Percentiles rank a stretch among this genome's conserved stretches.
Conservation (phyloP, 768 basidiomycete species). For the Phanerochaete sordida region DNA sequence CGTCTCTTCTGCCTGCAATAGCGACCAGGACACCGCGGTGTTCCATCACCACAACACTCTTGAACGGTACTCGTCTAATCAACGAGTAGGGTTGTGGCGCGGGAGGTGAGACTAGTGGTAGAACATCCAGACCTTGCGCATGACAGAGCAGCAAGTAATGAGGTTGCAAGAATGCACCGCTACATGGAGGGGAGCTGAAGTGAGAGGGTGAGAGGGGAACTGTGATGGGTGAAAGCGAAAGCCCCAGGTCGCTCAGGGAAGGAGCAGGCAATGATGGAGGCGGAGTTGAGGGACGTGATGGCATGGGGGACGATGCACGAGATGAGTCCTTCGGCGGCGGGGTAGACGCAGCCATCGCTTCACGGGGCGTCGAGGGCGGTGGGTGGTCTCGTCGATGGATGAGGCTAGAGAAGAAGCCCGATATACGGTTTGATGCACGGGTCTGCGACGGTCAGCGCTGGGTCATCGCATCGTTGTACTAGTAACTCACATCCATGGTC, state of each 20-base stretch:
- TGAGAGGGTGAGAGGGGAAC: slow-evolving; percentile 69
- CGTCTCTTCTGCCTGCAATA: slow-evolving; percentile 82
- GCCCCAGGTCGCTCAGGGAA: slow-evolving; percentile 69
- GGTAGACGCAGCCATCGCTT: slow-evolving; percentile 17
- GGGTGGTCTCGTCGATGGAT: slow-evolving; percentile 67
- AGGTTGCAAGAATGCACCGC: slow-evolving; percentile 76
- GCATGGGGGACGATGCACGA: slow-evolving; percentile 52
- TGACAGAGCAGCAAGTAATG: slow-evolving; percentile 84
- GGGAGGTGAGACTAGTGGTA: slow-evolving; percentile 76
- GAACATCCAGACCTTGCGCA: slow-evolving; percentile 79
- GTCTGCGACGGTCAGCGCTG: slow-evolving; percentile 30
- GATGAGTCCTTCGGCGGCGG: slow-evolving; percentile 36
- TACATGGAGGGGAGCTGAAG: slow-evolving; percentile 71
- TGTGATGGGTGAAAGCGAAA: slow-evolving; percentile 66
- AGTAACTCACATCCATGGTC: slow-evolving; percentile 52
- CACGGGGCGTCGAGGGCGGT: slow-evolving; percentile 18
- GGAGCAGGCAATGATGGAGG: slow-evolving; percentile 73
- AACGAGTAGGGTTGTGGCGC: slow-evolving; percentile 76
- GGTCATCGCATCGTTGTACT: slow-evolving; percentile 3
- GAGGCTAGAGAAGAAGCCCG: slow-evolving; percentile 80
- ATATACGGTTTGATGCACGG: slow-evolving; percentile 70
- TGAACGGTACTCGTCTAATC: slow-evolving; percentile 78
- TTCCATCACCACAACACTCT: slow-evolving; percentile 89
- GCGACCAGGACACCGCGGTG: slow-evolving; percentile 89
- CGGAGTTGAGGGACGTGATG: slow-evolving; percentile 56